Conservation (phyloP, 352 stramenopile species). For the Thalassiosira mediterranea region DNA sequence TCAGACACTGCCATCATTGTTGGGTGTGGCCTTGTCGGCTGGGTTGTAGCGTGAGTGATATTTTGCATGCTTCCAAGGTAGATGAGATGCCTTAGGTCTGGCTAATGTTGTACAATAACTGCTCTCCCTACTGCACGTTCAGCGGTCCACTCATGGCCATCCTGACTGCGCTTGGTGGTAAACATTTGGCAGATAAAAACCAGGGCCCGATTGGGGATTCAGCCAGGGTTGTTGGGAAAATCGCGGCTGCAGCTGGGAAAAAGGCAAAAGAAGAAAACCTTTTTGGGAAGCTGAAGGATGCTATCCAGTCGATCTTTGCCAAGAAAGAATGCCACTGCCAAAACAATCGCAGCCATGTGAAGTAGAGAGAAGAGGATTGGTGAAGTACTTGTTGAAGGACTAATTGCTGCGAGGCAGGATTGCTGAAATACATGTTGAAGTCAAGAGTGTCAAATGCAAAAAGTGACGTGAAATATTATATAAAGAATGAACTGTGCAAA, state of each 20-base stretch:
- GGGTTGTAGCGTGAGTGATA: constrained; percentile 32
- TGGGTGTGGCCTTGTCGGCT: constrained; percentile 42
- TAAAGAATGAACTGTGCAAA: too few species aligned
- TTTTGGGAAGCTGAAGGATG: constrained; percentile 38
- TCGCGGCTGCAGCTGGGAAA: constrained; percentile 42
- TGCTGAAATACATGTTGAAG: too few species aligned
- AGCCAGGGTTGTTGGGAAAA: constrained; percentile 35
- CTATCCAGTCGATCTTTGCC: constrained; percentile 31
- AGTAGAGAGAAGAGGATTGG: too few species aligned
- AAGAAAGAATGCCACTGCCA: constrained; percentile 34
- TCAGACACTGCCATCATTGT: constrained; percentile 41
- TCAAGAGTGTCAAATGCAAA: too few species aligned
- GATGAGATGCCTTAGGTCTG: too few species aligned
- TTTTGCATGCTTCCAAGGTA: too few species aligned
- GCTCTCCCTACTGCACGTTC: background rate
- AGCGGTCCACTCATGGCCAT: constrained; percentile 43
- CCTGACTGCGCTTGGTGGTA: constrained; percentile 38
- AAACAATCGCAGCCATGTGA: too few species aligned
- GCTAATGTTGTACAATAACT: too few species aligned
- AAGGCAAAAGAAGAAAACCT: constrained; percentile 42
- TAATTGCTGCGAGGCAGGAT: too few species aligned
- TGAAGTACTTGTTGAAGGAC: too few species aligned
- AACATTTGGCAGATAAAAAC: constrained; percentile 33
- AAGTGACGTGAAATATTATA: too few species aligned
- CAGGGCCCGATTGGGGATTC: constrained; percentile 41